Evolutionary conservation across 129 eudicot species (phyloP), one percentile per base, ranked within the genome.

Genomic region (Oenanthe sinensis): DNA sequence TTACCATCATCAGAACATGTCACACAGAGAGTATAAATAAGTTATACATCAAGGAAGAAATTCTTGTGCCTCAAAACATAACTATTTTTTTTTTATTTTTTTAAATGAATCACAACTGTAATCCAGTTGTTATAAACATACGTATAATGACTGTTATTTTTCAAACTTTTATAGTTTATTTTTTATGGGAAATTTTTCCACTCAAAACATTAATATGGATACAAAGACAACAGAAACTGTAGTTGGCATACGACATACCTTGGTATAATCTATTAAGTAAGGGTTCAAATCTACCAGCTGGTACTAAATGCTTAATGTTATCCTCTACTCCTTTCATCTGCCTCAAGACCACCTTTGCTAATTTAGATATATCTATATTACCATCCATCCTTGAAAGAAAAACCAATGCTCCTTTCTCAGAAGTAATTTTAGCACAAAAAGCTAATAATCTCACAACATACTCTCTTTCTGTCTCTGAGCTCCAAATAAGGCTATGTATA

Each of bases 351-450:
- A 80, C 85, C 82, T 83, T 86, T 43, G 89, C 89, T 83, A 86
- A 83, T 67, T 86, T 81, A 14, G 89, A 74, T 49, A 86, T 76
- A 71, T 86, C 89, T 74, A 71, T 76, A 69, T 83, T 86, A 19
- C 74, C 85, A 12, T 81, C 89, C 81, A 83, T 77, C 78, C 86
- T 83, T 65, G 86, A 73, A 20, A 86, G 86, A 39, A 83, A 82
- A 75, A 86, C 80, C 37, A 83, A 71, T 20, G 86, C 86, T 63
- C 89, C 89, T 83, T 86, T 86, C 77, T 83, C 86, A 46, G 86
- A 83, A 49, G 86, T 85, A 80, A 86, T 73, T 68, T 78, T 80
- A 11, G 75, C 75, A 74, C 85, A 83, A 48, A 49, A 80, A 77
- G 80, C 80, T 72, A 86, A 81, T 67, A 86, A 78, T 79, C 71